Evolutionary conservation across 805 yeast genomes (phyloP).

Genomic region (Yamadazyma endophytica): DNA sequence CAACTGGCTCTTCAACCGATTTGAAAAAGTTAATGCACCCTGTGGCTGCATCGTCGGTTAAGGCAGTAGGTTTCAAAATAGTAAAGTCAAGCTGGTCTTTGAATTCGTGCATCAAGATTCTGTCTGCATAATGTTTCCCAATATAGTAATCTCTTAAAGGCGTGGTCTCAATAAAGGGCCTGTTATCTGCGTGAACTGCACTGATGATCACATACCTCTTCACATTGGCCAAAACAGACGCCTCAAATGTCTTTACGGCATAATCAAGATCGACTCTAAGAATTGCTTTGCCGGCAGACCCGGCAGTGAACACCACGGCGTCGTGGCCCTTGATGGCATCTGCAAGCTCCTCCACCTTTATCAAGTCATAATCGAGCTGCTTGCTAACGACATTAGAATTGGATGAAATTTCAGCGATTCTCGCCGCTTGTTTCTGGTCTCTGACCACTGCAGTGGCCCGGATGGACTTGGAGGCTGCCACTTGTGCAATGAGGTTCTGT

Average conservation of each 20-base stretch:
- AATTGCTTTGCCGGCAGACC: constrained; percentile 55
- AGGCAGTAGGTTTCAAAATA: constrained; percentile 50
- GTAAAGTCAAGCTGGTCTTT: constrained; percentile 47
- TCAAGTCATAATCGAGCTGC: constrained; percentile 35
- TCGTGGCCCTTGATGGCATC: constrained; percentile 42
- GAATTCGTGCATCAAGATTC: constrained; percentile 32
- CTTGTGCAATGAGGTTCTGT: constrained; percentile 35
- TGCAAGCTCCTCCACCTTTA: constrained; percentile 29
- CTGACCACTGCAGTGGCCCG: constrained; percentile 43
- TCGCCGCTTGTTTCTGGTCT: constrained; percentile 38
- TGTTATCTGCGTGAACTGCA: constrained; percentile 51
- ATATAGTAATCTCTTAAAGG: constrained; percentile 46
- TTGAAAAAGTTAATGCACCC: constrained; percentile 41
- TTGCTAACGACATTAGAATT: constrained; percentile 19
- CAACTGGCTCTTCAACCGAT: constrained; percentile 16
- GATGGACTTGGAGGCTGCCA: constrained; percentile 17
- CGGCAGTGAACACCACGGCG: constrained; percentile 59
- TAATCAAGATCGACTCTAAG: constrained; percentile 60
- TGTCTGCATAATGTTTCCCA: constrained; percentile 61
- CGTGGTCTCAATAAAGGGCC: constrained; percentile 24
- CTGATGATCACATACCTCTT: constrained; percentile 50
- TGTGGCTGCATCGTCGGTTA: constrained; percentile 36
- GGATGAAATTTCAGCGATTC: constrained; percentile 34
- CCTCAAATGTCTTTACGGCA: constrained; percentile 54
- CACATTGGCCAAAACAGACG: constrained; percentile 40